Base-by-base conservation (phyloP, 441 rosid genomes). In the Hypseocharis bilobata region DNA sequence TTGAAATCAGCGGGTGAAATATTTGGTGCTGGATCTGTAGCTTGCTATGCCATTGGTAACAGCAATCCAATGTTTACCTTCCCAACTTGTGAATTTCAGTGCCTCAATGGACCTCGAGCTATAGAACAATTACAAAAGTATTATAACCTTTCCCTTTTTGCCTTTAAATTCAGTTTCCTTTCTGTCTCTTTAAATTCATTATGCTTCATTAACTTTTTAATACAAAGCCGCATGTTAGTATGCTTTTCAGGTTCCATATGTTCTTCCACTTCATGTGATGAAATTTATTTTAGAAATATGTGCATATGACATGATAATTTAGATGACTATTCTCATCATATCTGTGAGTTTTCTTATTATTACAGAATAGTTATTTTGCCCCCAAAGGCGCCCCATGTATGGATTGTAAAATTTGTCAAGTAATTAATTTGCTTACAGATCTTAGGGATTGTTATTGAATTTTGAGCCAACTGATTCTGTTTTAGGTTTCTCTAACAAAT, bases 71-170 rank as follows among this genome's bases (percentile, higher is more conserved):
- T 28, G 62, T 58, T 58, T 17, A 28, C 62, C 23, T 58, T 58
- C 42, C 62, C 62, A 5, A 58, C 62, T 6, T 58, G 62, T 30
- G 42, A 58, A 58, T 16, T 28, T 30, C 25, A 30, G 62, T 58
- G 62, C 62, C 20, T 58, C 23, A 58, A 17, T 58, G 25, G 62
- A 58, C 40, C 62, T 58, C 40, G 62, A 58, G 62, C 62, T 58
- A 34, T 58, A 28, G 23, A 58, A 58, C 62, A 58, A 58, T 19
- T 58, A 6, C 62, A 58, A 32, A 58, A 58, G 62, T 58, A 58
- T 30, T 29, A 29, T 58, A 3, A 16, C 62, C 25, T 17, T 29
- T 58, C 34, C 62, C 42, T 22, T 58, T 30, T 2, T 45, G 23
- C 26, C 62, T 29, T 57, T 27, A 29, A 27, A 56, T 29, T 17